Evolutionary conservation across 176 grass and related monocot species (phyloP).

Genomic region (Microstegium vimineum): DNA sequence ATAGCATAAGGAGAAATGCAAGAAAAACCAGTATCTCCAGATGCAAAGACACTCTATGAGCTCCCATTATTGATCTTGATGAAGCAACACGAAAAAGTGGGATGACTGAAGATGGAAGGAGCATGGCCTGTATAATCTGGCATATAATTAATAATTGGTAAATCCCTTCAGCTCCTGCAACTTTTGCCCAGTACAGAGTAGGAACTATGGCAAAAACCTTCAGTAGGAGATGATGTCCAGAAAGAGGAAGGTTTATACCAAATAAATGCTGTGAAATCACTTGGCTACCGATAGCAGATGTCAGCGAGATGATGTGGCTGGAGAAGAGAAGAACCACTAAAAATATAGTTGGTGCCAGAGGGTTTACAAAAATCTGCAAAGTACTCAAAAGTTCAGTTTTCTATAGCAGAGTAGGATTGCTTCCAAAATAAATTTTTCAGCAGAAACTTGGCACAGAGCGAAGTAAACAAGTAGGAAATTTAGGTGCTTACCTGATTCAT

Average conservation of each 20-base stretch:
- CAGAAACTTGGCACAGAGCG: not conserved
- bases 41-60: slow-evolving; percentile 69
- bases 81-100: slow-evolving; percentile 90
- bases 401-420: not conserved
- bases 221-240: slow-evolving; percentile 51
- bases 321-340: slow-evolving; percentile 90
- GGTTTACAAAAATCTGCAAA: slow-evolving; percentile 84
- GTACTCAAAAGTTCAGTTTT: not conserved
- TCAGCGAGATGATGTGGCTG: slow-evolving; percentile 75
- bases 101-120: slow-evolving; percentile 85
- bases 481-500: slow-evolving; percentile 76
- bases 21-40: slow-evolving; percentile 78
- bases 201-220: slow-evolving; percentile 75
- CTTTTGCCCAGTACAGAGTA: slow-evolving; percentile 60
- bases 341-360: slow-evolving; percentile 70
- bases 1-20: slow-evolving; percentile 84
- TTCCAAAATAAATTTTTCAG: slow-evolving; percentile 11
- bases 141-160: slow-evolving; percentile 88
- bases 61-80: slow-evolving; percentile 84
- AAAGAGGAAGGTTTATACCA: slow-evolving; percentile 62
- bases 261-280: slow-evolving; percentile 75
- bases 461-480: slow-evolving; percentile 16
- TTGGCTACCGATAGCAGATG: slow-evolving; percentile 74
- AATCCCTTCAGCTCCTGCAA: slow-evolving; percentile 77
- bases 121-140: slow-evolving; percentile 87